Percentiles rank a stretch among this genome's conserved stretches.
phyloP scores from a whole-genome alignment of 306 rosid species.

The Coriaria nepalensis region DNA sequence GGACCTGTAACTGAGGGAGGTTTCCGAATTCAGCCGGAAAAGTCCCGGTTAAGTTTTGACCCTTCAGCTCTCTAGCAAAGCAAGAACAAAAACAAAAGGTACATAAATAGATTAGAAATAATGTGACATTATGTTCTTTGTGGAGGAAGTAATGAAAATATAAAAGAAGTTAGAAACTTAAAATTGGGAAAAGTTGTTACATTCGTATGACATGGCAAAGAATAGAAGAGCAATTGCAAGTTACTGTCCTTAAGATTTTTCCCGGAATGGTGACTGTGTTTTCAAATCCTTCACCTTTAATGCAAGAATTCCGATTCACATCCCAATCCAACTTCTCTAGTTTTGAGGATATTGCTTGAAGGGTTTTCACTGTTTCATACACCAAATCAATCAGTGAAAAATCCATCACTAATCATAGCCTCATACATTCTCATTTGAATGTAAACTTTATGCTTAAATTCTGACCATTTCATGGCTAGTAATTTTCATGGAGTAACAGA shows the following conservation, averaged over 20 bases:
- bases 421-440: too few relatives aligned
- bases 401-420: neutral
- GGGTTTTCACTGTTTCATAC: conserved; percentile 22
- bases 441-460: too few relatives aligned
- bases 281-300: conserved; percentile 9
- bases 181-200: conserved; percentile 15
- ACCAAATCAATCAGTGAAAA: neutral
- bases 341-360: conserved; percentile 38
- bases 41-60: conserved; percentile 34
- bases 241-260: conserved; percentile 20
- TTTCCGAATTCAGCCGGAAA: conserved; percentile 50
- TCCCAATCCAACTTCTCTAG: conserved; percentile 33
- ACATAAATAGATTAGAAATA: too few relatives aligned
- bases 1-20: conserved; percentile 30
- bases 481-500: too few relatives aligned
- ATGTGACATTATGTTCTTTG: too few relatives aligned
- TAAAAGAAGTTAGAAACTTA: neutral
- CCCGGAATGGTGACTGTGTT: fast-evolving
- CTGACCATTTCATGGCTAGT: too few relatives aligned
- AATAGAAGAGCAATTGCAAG: conserved; percentile 34
- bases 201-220: conserved; percentile 43
- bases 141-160: neutral
- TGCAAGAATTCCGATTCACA: conserved; percentile 29
- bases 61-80: conserved; percentile 29
- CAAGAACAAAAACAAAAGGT: neutral